Percentiles rank a stretch among this genome's conserved stretches.
These are phyloP conservation scores for Triticum timopheevii DNA, from an alignment of 176 grass and related monocot species.

Conservation along the genomic window DNA sequence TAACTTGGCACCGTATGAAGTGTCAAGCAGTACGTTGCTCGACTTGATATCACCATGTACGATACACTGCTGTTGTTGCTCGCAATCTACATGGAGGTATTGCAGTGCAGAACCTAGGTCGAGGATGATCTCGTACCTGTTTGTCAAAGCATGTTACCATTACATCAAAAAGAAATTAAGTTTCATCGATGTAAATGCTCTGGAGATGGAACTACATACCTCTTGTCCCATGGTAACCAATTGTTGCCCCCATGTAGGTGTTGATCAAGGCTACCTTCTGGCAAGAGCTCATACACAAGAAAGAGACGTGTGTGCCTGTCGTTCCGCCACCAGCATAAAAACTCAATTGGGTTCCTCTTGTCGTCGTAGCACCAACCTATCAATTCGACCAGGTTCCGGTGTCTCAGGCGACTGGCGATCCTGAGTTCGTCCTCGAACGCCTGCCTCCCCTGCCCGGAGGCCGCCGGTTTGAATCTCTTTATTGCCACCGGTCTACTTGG, in stretches of 20 bases:
- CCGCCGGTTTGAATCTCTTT: not conserved
- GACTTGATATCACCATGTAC: not conserved
- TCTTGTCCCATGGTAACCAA: constrained; percentile 9
- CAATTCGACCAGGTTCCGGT: not conserved
- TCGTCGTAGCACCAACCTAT: not conserved
- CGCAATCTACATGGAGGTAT: not conserved
- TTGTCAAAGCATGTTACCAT: not conserved
- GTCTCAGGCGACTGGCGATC: not conserved
- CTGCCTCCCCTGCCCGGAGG: not conserved
- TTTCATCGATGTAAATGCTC: no score
- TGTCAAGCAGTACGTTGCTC: not conserved
- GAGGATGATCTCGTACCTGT: not conserved
- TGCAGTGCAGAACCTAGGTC: not conserved
- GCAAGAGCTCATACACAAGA: not conserved
- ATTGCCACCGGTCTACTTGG: not conserved
- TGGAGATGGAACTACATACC: not conserved
- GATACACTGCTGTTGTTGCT: not conserved
- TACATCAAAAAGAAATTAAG: no score
- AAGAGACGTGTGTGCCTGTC: not conserved
- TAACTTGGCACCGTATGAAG: not conserved
- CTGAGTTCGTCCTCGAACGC: not conserved
- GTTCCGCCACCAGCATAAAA: not conserved
- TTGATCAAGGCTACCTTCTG: not conserved
- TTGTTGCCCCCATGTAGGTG: not conserved
- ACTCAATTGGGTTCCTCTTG: not conserved